Conservation (phyloP, 306 rosid genomes). For the Luffa aegyptiaca region DNA sequence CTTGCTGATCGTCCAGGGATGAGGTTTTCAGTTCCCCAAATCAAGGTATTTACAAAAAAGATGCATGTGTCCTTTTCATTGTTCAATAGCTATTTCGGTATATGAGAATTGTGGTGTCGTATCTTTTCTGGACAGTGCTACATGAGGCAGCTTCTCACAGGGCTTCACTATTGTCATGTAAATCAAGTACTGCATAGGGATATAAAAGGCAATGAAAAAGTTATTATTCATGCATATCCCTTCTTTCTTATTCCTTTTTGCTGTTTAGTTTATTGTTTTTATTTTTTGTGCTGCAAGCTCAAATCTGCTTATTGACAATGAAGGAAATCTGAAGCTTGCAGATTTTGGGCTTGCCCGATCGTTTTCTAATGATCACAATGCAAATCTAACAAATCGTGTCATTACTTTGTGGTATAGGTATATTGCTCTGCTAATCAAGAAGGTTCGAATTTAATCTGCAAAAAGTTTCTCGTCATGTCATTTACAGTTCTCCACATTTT, state of each 20-base stretch:
- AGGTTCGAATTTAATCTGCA: background rate
- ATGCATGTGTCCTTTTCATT: background rate
- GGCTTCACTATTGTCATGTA: conserved; percentile 48
- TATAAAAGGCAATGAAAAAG: conserved; percentile 29
- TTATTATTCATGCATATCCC: background rate
- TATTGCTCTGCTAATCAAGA: conserved; percentile 1
- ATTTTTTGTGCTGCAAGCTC: conserved; percentile 25
- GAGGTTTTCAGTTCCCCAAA: conserved; percentile 50
- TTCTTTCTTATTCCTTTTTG: background rate
- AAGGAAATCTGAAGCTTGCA: conserved; percentile 50
- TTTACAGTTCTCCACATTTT: conserved; percentile 7
- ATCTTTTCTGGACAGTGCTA: conserved; percentile 25
- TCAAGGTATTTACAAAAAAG: conserved; percentile 25
- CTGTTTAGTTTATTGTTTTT: background rate
- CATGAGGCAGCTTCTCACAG: conserved; percentile 43
- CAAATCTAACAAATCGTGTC: conserved; percentile 46
- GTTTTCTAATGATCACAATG: conserved; percentile 46
- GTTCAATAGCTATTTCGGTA: background rate
- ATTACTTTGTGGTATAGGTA: conserved; percentile 51
- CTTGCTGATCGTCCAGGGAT: conserved; percentile 48
- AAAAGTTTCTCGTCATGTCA: background rate
- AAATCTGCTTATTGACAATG: conserved; percentile 44
- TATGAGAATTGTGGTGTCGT: background rate
- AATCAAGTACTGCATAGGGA: conserved; percentile 50
- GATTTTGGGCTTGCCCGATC: conserved; percentile 54